Evolutionary conservation across 352 stramenopile genomes (phyloP).

Genomic region (Salisapilia sapeloensis): DNA sequence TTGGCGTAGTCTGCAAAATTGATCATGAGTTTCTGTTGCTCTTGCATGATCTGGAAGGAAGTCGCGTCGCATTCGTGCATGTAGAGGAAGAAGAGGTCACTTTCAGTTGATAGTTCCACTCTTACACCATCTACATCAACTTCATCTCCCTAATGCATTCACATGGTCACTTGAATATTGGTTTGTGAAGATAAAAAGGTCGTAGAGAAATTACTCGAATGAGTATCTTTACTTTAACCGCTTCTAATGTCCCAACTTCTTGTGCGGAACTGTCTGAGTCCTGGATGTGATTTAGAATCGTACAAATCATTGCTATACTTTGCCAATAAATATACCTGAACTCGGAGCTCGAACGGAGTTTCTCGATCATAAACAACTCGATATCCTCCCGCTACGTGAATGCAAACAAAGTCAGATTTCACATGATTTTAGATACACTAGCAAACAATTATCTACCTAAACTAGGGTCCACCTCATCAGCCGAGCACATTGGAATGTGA

Average conservation of each 20-base stretch:
- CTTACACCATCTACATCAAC: slow-evolving; percentile 68
- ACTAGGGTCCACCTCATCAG: slow-evolving; percentile 68
- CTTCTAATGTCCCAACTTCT: slow-evolving; percentile 85
- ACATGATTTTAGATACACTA: slow-evolving; percentile 1
- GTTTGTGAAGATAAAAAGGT: slow-evolving; percentile 1
- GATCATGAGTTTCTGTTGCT: slow-evolving; percentile 92
- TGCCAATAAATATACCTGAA: slow-evolving; percentile 29
- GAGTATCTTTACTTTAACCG: slow-evolving; percentile 91
- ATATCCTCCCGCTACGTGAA: slow-evolving; percentile 46
- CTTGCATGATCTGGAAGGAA: slow-evolving; percentile 82
- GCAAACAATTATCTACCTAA: slow-evolving; percentile 17
- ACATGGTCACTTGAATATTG: neutral
- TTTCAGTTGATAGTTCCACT: slow-evolving; percentile 85
- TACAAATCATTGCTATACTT: neutral
- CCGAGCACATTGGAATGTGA: slow-evolving; percentile 23
- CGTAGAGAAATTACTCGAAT: slow-evolving; percentile 32
- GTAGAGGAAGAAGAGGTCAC: slow-evolving; percentile 90
- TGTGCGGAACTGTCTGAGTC: slow-evolving; percentile 73
- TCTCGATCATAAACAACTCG: slow-evolving; percentile 85
- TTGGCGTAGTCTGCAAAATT: slow-evolving; percentile 90
- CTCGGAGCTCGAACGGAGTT: slow-evolving; percentile 81
- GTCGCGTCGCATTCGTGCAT: slow-evolving; percentile 76
- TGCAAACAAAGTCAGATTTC: slow-evolving; percentile 1
- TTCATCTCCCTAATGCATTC: slow-evolving; percentile 50
- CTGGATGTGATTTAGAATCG: slow-evolving; percentile 5